Base-by-base conservation (phyloP, 352 stramenopile species). In the Globisporangium uncinulatum region DNA sequence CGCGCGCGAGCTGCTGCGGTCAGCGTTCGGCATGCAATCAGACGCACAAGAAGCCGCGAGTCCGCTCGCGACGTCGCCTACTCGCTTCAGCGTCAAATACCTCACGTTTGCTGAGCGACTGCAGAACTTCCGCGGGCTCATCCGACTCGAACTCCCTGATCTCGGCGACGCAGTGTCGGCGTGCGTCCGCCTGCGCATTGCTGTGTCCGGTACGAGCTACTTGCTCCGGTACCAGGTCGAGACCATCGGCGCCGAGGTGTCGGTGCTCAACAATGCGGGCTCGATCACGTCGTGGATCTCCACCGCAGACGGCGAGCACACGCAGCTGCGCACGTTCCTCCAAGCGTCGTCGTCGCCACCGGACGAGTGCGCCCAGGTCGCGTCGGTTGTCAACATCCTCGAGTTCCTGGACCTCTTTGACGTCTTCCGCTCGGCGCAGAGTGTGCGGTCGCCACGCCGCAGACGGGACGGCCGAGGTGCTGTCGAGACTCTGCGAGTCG, bases 241-340 rank as follows among this genome's bases (percentile, higher is more conserved):
- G 50, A 59, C 45, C 34, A 54, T 74, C 32, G 67, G 54, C 21
- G 69, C 72, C 0, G 70, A 87, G 58, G 68, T 81, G 11, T 83
- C 65, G 0, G 53, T 84, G 14, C 65, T 73, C 43, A 83, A 67
- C 54, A 73, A 66, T 10, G 41, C 61, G 7, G 74, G 74, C 8
- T 61, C 71, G 19, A 54, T 56, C 24, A 79, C 74, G 29, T 78
- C 68, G 15, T 87, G 76, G 74, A 73, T 87, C 56, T 79, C 74
- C 7, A 59, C 57, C 0, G 24, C 53, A 2, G 59, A 79, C n/a
- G 70, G 73, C 0, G 43, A 57, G 10, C 42, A 76, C 51, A 64
- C 66, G 9, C 74, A 87, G 60, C 62, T 85, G 7, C 67, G 73
- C 9, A 46, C 21, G 6, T 85, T 72, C 47, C 45, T 83, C 3